These are phyloP conservation scores for Choiromyces venosus DNA, from an alignment of 495 filamentous ascomycete species.

Conservation along the genomic window DNA sequence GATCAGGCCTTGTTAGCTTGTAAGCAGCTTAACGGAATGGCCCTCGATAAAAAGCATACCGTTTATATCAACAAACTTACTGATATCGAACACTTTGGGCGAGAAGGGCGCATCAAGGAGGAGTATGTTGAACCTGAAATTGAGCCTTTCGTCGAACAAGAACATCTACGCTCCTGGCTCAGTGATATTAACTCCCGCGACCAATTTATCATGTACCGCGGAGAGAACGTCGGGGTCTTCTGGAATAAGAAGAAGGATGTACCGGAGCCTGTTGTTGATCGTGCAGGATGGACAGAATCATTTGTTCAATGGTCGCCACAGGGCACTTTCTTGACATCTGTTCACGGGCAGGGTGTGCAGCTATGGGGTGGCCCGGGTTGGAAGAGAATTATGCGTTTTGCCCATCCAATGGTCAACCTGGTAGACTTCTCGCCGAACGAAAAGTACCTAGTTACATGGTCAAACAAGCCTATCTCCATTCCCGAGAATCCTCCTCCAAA, in stretches of 20 bases:
- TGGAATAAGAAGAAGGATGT: slow-evolving; percentile 95
- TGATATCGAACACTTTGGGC: slow-evolving; percentile 91
- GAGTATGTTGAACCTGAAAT: slow-evolving; percentile 72
- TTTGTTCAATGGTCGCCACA: slow-evolving; percentile 97
- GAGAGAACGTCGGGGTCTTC: slow-evolving; percentile 85
- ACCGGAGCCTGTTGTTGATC: slow-evolving; percentile 82
- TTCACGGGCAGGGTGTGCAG: slow-evolving; percentile 91
- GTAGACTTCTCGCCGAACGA: slow-evolving; percentile 93
- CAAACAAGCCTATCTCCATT: slow-evolving; percentile 80
- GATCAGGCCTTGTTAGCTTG: slow-evolving; percentile 84
- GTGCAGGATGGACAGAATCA: slow-evolving; percentile 90
- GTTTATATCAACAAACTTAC: slow-evolving; percentile 95
- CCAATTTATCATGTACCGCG: slow-evolving; percentile 86
- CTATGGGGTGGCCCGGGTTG: slow-evolving; percentile 90
- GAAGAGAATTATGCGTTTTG: slow-evolving; percentile 83
- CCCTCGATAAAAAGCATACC: slow-evolving; percentile 93
- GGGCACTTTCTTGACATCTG: slow-evolving; percentile 87
- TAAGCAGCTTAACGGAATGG: slow-evolving; percentile 71
- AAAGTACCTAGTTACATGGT: slow-evolving; percentile 94
- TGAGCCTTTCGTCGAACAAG: slow-evolving; percentile 78
- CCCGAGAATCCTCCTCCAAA: slow-evolving; percentile 73
- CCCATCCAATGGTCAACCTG: slow-evolving; percentile 89
- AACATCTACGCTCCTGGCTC: slow-evolving; percentile 91
- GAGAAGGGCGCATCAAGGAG: slow-evolving; percentile 87
- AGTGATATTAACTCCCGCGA: slow-evolving; percentile 80